Conservation (phyloP, 768 basidiomycete species). For the Cyathus striatus region DNA sequence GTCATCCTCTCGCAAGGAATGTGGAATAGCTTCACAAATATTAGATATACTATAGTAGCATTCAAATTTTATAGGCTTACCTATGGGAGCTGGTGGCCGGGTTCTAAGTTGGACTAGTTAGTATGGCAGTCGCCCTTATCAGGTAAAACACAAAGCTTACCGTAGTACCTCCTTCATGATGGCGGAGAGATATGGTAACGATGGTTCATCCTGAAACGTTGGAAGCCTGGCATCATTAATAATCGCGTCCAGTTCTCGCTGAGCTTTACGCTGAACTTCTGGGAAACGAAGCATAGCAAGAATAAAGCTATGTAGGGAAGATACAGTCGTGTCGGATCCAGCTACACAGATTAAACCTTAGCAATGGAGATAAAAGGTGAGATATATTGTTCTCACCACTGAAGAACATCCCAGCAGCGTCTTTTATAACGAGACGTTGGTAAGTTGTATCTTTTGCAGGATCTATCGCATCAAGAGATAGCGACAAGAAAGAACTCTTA, state of each 20-base stretch:
- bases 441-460: not conserved
- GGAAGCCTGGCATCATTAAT: slow-evolving; percentile 26
- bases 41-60: not conserved
- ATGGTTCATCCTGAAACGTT: slow-evolving; percentile 22
- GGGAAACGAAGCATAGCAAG: slow-evolving; percentile 32
- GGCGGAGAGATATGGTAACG: slow-evolving; percentile 28
- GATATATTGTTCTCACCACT: slow-evolving; percentile 2
- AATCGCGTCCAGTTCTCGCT: slow-evolving; percentile 25
- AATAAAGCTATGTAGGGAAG: slow-evolving; percentile 17
- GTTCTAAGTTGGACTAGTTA: slow-evolving; percentile 10
- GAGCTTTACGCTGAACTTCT: slow-evolving; percentile 25
- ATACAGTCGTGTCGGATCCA: slow-evolving; percentile 5
- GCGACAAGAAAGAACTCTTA: not conserved
- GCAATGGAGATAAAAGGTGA: not conserved
- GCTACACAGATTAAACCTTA: slow-evolving; percentile 5
- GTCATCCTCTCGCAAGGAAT: slow-evolving; percentile 26
- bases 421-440: slow-evolving; percentile 12
- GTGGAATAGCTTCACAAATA: slow-evolving; percentile 15
- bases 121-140: not conserved
- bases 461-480: slow-evolving; percentile 1
- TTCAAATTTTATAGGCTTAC: slow-evolving; percentile 7
- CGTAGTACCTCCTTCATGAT: slow-evolving; percentile 26
- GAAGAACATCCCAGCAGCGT: slow-evolving; percentile 25
- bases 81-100: slow-evolving; percentile 20
- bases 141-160: not conserved